phyloP scores from a whole-genome alignment of 305 asterid species.

The Ajuga reptans region DNA sequence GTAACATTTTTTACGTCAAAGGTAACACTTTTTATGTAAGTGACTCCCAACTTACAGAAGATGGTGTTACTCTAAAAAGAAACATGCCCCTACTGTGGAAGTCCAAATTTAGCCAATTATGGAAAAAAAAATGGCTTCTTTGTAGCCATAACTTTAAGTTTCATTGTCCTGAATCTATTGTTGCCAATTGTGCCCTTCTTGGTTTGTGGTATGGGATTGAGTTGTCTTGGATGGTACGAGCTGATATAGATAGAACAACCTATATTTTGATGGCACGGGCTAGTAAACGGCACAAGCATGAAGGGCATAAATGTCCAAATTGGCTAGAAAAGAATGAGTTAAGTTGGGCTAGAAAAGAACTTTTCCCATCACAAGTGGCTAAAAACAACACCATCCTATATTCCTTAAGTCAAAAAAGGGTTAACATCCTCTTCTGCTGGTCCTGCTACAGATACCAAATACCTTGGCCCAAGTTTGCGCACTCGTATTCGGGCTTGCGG shows the following conservation, averaged over 20 bases:
- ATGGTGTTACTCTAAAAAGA: too few species aligned
- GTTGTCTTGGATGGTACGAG: too few species aligned
- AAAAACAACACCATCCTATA: neutral
- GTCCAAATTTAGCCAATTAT: neutral
- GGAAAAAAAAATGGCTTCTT: neutral
- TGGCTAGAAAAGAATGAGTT: too few species aligned
- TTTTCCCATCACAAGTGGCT: neutral
- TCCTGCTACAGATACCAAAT: slow-evolving; percentile 48
- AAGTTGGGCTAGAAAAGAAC: neutral
- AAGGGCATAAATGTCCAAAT: too few species aligned
- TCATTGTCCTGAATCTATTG: too few species aligned
- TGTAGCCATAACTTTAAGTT: neutral
- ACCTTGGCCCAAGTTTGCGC: slow-evolving; percentile 36
- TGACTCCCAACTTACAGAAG: too few species aligned
- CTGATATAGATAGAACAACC: too few species aligned
- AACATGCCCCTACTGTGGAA: neutral
- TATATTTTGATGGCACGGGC: too few species aligned
- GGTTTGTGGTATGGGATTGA: too few species aligned
- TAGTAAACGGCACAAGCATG: too few species aligned
- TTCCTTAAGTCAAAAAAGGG: neutral
- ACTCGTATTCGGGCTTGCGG: slow-evolving; percentile 26
- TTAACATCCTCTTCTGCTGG: neutral
- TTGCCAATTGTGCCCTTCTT: neutral
- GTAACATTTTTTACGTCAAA: too few species aligned
- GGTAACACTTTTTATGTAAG: too few species aligned